Conservation (phyloP, 345 rosid genomes). For the Citrus maxima region DNA sequence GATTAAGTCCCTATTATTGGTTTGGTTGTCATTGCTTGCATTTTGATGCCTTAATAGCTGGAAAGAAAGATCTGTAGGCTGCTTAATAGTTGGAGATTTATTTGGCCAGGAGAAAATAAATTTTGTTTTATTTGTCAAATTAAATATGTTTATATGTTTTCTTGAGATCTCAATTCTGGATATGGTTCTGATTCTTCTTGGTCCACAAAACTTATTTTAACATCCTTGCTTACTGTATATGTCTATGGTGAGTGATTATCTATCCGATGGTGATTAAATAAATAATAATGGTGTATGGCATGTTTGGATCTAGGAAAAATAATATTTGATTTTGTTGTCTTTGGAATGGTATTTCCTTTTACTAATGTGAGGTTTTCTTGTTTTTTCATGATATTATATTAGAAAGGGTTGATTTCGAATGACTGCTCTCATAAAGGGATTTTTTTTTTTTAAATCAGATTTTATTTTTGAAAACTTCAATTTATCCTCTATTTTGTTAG, state of each 20-base stretch:
- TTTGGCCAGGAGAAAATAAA: background rate
- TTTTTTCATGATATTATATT: too few species aligned
- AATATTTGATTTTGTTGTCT: background rate
- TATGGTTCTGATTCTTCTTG: slow-evolving; percentile 12
- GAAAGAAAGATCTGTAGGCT: background rate
- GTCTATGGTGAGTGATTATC: background rate
- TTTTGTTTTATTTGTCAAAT: slow-evolving; percentile 3
- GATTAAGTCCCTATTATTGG: background rate
- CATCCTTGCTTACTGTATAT: background rate
- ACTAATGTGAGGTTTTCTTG: too few species aligned
- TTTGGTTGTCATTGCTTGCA: background rate
- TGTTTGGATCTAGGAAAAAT: background rate
- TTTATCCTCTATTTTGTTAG: too few species aligned
- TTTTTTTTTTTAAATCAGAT: too few species aligned
- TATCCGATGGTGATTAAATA: background rate
- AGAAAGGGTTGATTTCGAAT: too few species aligned
- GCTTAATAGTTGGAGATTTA: slow-evolving; percentile 6
- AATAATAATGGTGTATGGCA: background rate
- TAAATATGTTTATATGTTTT: background rate
- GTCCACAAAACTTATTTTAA: slow-evolving; percentile 15
- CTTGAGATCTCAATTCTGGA: slow-evolving; percentile 11
- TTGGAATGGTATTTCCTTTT: too few species aligned
- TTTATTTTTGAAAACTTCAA: too few species aligned
- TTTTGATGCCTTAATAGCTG: background rate
- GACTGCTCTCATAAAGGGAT: too few species aligned